These are phyloP conservation scores for Platanthera zijinensis DNA, from an alignment of 106 monocot genomes.

Conservation along the genomic window DNA sequence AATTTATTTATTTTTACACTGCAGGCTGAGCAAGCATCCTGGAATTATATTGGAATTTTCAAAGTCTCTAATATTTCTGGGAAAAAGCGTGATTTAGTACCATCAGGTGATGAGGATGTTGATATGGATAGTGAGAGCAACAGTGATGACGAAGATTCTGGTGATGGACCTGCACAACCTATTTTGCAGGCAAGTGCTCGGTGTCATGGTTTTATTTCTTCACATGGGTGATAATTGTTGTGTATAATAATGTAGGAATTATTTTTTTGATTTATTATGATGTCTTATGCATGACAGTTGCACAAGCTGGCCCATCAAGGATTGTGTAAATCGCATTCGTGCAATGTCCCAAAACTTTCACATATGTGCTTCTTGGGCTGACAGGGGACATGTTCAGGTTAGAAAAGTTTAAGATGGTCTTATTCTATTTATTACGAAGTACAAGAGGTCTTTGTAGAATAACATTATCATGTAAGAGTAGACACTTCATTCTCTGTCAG, in stretches of 20 bases:
- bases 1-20: conserved; percentile 10
- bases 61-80: conserved; percentile 89
- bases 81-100: conserved; percentile 69
- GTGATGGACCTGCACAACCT: conserved; percentile 43
- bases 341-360: conserved; percentile 78
- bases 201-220: neutral
- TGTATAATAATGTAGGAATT: neutral
- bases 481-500: too few relatives aligned
- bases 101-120: conserved; percentile 33
- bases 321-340: conserved; percentile 79
- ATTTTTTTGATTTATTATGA: neutral
- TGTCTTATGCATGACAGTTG: conserved; percentile 33
- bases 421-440: too few relatives aligned
- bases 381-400: conserved; percentile 86
- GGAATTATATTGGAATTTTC: conserved; percentile 86
- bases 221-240: neutral
- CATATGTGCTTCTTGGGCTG: conserved; percentile 88
- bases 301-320: conserved; percentile 88
- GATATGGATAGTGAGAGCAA: conserved; percentile 67
- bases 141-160: conserved; percentile 56
- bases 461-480: neutral
- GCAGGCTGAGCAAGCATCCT: conserved; percentile 74
- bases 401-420: neutral
- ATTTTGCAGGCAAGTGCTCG: conserved; percentile 38
- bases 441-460: neutral